Percentiles rank a stretch among this genome's conserved stretches.
Conservation (phyloP, 192 early-diverging fungal genomes). For the Coemansia sp. region DNA sequence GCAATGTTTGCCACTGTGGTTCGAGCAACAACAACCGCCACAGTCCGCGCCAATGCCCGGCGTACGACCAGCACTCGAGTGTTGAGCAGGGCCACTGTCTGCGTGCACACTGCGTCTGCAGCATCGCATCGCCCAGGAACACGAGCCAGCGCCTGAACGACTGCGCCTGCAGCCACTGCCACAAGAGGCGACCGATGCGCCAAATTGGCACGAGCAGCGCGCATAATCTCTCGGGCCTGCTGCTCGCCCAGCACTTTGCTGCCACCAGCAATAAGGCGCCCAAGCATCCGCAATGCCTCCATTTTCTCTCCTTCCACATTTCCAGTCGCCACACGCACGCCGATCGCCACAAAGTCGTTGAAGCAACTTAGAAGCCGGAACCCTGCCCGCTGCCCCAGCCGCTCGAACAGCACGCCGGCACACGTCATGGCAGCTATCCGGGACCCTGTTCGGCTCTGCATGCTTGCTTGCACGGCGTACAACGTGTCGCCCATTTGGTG, state of each 20-base stretch:
- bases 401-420: slow-evolving; percentile 76
- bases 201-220: slow-evolving; percentile 63
- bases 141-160: slow-evolving; percentile 28
- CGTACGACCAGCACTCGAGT: slow-evolving; percentile 35
- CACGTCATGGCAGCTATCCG: slow-evolving; percentile 69
- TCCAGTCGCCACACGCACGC: slow-evolving; percentile 20
- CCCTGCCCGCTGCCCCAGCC: slow-evolving; percentile 53
- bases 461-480: slow-evolving; percentile 27
- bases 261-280: slow-evolving; percentile 62
- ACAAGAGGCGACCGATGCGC: slow-evolving; percentile 66
- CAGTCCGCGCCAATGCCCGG: slow-evolving; percentile 23
- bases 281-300: slow-evolving; percentile 68
- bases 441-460: slow-evolving; percentile 11
- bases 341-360: slow-evolving; percentile 37
- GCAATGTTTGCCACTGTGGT: slow-evolving; percentile 11
- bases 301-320: slow-evolving; percentile 52
- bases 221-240: slow-evolving; percentile 71
- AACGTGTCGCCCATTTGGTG: slow-evolving; percentile 38
- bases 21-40: slow-evolving; percentile 17
- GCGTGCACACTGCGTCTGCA: not conserved
- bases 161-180: slow-evolving; percentile 24
- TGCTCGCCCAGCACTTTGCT: slow-evolving; percentile 70
- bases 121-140: not conserved
- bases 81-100: slow-evolving; percentile 23
- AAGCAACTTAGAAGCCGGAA: slow-evolving; percentile 55